phyloP scores from a whole-genome alignment of 805 yeast genomes.

The Diddensiella transvaalensis region DNA sequence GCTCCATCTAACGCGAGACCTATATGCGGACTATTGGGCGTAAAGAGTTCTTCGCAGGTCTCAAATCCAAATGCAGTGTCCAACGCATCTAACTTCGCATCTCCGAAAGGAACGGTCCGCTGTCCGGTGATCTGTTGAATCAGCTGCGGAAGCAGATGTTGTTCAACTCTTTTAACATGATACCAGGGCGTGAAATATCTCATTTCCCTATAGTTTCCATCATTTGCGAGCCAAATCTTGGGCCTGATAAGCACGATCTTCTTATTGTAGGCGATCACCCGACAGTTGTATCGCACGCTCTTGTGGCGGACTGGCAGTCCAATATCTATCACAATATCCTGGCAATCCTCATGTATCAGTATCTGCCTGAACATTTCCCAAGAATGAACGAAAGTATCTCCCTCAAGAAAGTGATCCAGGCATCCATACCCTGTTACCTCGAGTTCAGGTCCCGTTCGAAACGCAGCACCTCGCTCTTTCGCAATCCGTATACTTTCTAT shows the following conservation, averaged over 20 bases:
- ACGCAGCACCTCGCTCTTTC: conserved; percentile 65
- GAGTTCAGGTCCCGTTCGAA: conserved; percentile 95
- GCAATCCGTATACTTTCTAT: conserved; percentile 75
- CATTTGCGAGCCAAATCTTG: conserved; percentile 89
- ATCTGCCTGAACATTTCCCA: conserved; percentile 94
- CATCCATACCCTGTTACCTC: conserved; percentile 83
- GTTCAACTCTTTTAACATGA: conserved; percentile 71
- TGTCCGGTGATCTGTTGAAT: conserved; percentile 69
- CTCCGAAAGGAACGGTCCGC: conserved; percentile 73
- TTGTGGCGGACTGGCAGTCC: conserved; percentile 94
- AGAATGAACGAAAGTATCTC: conserved; percentile 80
- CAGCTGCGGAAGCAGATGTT: conserved; percentile 63
- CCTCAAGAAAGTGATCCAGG: conserved; percentile 84
- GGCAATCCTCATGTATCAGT: conserved; percentile 59
- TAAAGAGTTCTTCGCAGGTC: conserved; percentile 96
- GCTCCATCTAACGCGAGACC: conserved; percentile 91
- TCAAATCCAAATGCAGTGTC: conserved; percentile 96
- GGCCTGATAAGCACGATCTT: conserved; percentile 84
- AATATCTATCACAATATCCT: conserved; percentile 77
- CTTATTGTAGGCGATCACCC: conserved; percentile 77
- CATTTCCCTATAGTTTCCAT: conserved; percentile 98
- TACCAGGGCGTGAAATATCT: conserved; percentile 95
- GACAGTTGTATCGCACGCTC: conserved; percentile 85
- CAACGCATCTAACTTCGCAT: conserved; percentile 76
- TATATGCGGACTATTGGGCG: conserved; percentile 94